Evolutionary conservation across 192 early-diverging fungal genomes (phyloP).

Genomic region (Coemansia sp.): DNA sequence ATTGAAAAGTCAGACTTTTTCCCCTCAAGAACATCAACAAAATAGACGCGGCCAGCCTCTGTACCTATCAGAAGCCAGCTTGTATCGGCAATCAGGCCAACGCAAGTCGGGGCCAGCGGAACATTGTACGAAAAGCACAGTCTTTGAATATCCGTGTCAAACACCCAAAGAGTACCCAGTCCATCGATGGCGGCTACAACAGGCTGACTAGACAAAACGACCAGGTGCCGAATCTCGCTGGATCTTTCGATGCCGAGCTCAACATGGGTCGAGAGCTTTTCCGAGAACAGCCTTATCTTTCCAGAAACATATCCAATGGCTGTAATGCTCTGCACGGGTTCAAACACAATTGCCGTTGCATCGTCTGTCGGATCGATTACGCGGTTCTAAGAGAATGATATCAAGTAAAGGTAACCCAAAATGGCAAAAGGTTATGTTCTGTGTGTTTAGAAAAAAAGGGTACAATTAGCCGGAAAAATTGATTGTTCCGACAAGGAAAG

Average conservation of each 20-base stretch:
- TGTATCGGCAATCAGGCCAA: slow-evolving; percentile 33
- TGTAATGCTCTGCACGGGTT: slow-evolving; percentile 31
- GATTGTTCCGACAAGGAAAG: too few species aligned
- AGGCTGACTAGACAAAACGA: slow-evolving; percentile 20
- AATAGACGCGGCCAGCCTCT: slow-evolving; percentile 44
- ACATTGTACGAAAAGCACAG: slow-evolving; percentile 35
- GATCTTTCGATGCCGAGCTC: slow-evolving; percentile 6
- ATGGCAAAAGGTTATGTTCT: not conserved
- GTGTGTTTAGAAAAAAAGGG: not conserved
- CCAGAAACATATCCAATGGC: slow-evolving; percentile 37
- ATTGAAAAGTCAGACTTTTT: slow-evolving; percentile 50
- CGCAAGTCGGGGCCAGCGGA: slow-evolving; percentile 32
- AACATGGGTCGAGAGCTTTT: slow-evolving; percentile 8
- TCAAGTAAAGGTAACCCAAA: not conserved
- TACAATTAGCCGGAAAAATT: too few species aligned
- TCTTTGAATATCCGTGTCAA: slow-evolving; percentile 30
- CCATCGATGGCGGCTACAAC: slow-evolving; percentile 28
- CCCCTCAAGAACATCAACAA: slow-evolving; percentile 39
- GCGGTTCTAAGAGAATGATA: slow-evolving; percentile 18
- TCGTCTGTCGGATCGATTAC: slow-evolving; percentile 23
- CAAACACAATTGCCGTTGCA: slow-evolving; percentile 37
- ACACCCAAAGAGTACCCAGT: slow-evolving; percentile 30
- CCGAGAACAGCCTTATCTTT: slow-evolving; percentile 20
- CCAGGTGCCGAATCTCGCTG: slow-evolving; percentile 20
- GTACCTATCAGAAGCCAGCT: slow-evolving; percentile 48